Base-by-base conservation (phyloP, 2,329 filamentous ascomycete species). In the Simplicillium aogashimaense region DNA sequence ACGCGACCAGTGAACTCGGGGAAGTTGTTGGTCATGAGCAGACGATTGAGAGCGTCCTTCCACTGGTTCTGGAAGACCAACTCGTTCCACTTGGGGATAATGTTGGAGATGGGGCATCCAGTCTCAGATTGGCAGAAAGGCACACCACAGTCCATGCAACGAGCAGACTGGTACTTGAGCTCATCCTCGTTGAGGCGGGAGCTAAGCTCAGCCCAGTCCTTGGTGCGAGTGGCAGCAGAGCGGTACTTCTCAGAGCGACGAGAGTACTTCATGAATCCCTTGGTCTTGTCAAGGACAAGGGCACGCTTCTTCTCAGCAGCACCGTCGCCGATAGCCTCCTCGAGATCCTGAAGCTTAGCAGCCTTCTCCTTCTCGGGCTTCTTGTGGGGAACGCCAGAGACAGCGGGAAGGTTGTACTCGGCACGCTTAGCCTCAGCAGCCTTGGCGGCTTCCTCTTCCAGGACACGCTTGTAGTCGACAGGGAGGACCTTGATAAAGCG, bases 111-210 rank as follows among this genome's bases (percentile, higher is more conserved):
- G 2, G 90, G 90, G 59, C 90, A 97, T 37, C 90, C 90, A 47
- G 86, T 88, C 52, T 97, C 90, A 15, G 88, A 95, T 63, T 97
- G 90, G 54, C 90, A 97, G 75, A 97, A 97, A 2, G 90, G 90
- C 45, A 97, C 89, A 77, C 90, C 90, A 46, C 90, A 97, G 67
- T 97, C 90, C 90, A 97, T 97, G 71, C 90, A 97, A 49, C 90
- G 86, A 45, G 90, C 90, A 36, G 88, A 83, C 65, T 97, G 90
- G 58, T 94, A 95, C 69, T 95, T 95, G 48, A 95, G 78, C 66
- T 95, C 88, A 51, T 95, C 90, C 63, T 95, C 88, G 49, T 86
- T 87, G 37, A 97, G 75, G 43, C 90, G 84, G 54, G 78, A 78
- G 43, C 83, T 92, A 36, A 97, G 75, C 66, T 97, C 90, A 32